A percentile compares a stretch with the other conserved stretches of the same genome.
Evolutionary conservation across 2,329 filamentous ascomycete species (phyloP).

Genomic region (Bipolaris oryzae): DNA sequence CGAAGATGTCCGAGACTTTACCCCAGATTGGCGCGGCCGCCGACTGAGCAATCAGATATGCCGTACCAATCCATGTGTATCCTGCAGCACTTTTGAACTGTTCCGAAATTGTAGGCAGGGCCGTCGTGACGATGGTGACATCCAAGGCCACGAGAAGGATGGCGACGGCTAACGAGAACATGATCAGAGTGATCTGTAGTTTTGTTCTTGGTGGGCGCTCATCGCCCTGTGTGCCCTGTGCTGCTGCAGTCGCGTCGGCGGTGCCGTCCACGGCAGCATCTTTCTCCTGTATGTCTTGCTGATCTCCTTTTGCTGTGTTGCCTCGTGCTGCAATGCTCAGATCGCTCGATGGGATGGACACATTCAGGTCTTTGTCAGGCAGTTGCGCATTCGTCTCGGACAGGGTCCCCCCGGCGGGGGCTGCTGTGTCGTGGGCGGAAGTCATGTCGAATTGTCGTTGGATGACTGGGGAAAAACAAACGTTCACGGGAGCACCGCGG

Average conservation of each 20-base stretch:
- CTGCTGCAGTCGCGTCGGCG: slow-evolving; percentile 18
- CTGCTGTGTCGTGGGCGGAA: slow-evolving; percentile 13
- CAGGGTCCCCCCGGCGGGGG: not conserved
- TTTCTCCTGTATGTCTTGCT: slow-evolving; percentile 7
- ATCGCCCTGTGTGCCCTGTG: slow-evolving; percentile 27
- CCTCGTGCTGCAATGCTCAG: slow-evolving; percentile 20
- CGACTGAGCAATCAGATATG: slow-evolving; percentile 57
- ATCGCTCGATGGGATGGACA: slow-evolving; percentile 23
- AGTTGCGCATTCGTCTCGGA: slow-evolving; percentile 2
- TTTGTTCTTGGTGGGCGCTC: slow-evolving; percentile 43
- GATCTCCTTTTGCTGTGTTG: slow-evolving; percentile 2
- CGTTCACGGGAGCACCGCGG: not conserved
- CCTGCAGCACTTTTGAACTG: slow-evolving; percentile 58
- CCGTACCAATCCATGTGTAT: slow-evolving; percentile 61
- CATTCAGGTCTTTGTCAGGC: slow-evolving; percentile 20
- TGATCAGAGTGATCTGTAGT: slow-evolving; percentile 56
- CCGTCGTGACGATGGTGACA: slow-evolving; percentile 68
- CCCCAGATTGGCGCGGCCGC: slow-evolving; percentile 64
- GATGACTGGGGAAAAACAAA: not conserved
- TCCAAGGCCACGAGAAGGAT: slow-evolving; percentile 66
- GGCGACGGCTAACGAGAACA: slow-evolving; percentile 58
- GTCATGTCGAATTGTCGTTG: slow-evolving; percentile 3
- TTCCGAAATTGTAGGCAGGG: slow-evolving; percentile 64
- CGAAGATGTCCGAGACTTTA: slow-evolving; percentile 71
- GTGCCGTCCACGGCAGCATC: slow-evolving; percentile 10